Base-by-base conservation (phyloP, 176 grass and related monocot species). In the sorghum (Sorghum bicolor) region DNA sequence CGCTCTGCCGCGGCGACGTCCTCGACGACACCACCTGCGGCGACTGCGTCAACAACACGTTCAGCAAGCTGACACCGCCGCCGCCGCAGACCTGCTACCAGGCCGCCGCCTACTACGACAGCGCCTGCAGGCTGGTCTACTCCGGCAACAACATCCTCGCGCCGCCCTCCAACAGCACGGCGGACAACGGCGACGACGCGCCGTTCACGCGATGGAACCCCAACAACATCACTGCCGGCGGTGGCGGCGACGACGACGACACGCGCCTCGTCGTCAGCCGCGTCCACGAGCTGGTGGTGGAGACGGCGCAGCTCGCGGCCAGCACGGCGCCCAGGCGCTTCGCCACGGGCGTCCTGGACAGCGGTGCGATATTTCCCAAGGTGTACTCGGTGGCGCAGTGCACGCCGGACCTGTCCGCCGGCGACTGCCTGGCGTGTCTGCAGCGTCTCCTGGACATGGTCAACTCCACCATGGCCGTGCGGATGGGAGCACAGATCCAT, bases 1-100 rank as follows among this genome's bases (percentile, higher is more conserved):
- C 79, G 32, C 86, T 89, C 57, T 89, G 86, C 83, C 79, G 86
- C 62, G 79, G 80, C 38, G 83, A 85, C 58, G 24, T 70, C 68
- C 3, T n/a, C 68, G 5, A 64, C 75, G 17, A 58, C 33, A 12
- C 58, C 28, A 19, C 22, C 15, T 8, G 34, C 26, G 28, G 63
- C 36, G 17, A 67, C 0, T 80, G 77, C 41, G 64, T 74, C 26
- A 37, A 34, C 11, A 8, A 0, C 29, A 65, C 44, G 45, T 80
- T 80, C 43, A 4, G 0, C 43, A 50, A 0, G 8, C 9, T 36
- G 37, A 17, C 1, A 11, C 40, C 1, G 12, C 78, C 41, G 43
- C 6, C 13, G 28, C 39, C 2, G 16, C 60, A 14, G 58, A 2
- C 12, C 15, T 68, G 78, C 63, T 67, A 16, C 41, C 14, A 1